Evolutionary conservation across 2,329 filamentous ascomycete genomes (phyloP).

Genomic region (Arthrobotrys pseudoclavata): DNA sequence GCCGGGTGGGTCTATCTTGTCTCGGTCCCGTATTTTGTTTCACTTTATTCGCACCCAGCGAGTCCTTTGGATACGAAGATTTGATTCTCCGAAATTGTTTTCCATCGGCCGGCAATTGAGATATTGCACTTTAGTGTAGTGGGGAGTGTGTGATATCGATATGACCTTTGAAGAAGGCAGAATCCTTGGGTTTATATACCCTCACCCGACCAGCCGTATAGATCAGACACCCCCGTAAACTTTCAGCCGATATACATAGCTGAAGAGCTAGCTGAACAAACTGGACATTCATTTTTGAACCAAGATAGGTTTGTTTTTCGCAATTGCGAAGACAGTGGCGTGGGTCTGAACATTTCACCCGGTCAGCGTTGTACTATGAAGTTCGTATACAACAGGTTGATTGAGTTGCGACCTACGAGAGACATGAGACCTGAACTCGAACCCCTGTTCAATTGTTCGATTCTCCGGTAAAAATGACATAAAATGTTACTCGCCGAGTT

Average conservation of each 20-base stretch:
- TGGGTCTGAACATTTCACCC: conserved; percentile 7
- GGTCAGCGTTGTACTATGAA: neutral
- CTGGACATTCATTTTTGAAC: too few species aligned
- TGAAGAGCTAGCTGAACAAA: too few species aligned
- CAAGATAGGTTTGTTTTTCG: too few species aligned
- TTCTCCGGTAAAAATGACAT: neutral
- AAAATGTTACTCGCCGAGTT: too few species aligned
- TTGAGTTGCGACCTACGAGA: conserved; percentile 10
- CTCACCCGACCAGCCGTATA: too few species aligned
- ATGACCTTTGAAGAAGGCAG: neutral
- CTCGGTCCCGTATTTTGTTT: too few species aligned
- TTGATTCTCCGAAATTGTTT: neutral
- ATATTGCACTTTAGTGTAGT: neutral
- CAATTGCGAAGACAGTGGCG: neutral
- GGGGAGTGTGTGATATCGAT: neutral
- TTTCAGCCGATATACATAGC: too few species aligned
- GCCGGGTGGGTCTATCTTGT: too few species aligned
- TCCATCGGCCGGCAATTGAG: conserved; percentile 2
- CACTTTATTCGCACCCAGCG: neutral
- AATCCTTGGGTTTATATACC: neutral
- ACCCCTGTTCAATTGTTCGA: neutral
- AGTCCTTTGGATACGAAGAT: neutral
- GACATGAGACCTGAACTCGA: neutral
- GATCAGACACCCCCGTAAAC: too few species aligned
- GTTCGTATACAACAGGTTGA: conserved; percentile 12